Conservation (phyloP, 2,329 filamentous ascomycete species). For the Nothophoma quercina region DNA sequence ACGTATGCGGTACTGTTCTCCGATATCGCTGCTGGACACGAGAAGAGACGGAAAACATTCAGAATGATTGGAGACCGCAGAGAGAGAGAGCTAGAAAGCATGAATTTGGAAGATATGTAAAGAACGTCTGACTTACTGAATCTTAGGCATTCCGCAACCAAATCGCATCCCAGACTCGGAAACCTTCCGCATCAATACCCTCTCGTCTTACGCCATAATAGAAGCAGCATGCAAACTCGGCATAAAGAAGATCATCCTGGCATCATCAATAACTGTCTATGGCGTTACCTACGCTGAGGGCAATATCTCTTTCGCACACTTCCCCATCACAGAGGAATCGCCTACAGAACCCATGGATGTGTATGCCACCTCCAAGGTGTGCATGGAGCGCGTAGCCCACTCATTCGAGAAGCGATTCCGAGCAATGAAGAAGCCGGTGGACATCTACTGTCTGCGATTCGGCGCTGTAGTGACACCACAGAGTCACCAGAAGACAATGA, state of each 20-base stretch:
- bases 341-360: constrained; percentile 66
- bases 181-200: constrained; percentile 56
- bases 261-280: constrained; percentile 65
- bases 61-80: no score
- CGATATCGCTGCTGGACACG: not conserved
- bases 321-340: constrained; percentile 65
- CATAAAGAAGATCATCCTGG: constrained; percentile 67
- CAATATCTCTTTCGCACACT: constrained; percentile 61
- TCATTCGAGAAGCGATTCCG: constrained; percentile 62
- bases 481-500: constrained; percentile 61
- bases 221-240: constrained; percentile 68
- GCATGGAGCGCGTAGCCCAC: constrained; percentile 63
- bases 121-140: no score
- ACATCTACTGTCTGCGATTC: constrained; percentile 67
- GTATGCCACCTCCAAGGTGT: constrained; percentile 67
- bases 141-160: constrained; percentile 56
- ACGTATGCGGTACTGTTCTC: constrained; percentile 24
- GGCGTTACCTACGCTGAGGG: constrained; percentile 66
- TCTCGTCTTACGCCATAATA: constrained; percentile 63
- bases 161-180: constrained; percentile 68
- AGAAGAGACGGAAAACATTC: no score
- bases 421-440: constrained; percentile 38
- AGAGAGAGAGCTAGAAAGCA: no score
- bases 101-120: no score
- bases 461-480: constrained; percentile 67